Base-by-base conservation (phyloP, 2,329 filamentous ascomycete genomes). In the Lecanicillium sp. region DNA sequence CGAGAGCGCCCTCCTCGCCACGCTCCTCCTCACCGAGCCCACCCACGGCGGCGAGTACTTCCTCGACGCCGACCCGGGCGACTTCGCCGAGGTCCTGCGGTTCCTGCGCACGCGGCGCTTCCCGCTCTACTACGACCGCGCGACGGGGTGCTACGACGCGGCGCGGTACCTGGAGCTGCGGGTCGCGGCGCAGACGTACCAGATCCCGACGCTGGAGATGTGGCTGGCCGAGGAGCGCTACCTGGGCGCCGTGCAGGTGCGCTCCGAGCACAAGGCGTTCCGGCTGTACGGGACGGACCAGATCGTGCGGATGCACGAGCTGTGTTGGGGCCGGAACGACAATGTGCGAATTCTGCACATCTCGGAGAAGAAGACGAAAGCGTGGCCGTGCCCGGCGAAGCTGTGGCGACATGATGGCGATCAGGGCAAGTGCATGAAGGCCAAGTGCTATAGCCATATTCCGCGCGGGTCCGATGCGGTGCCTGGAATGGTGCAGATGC, bases 1-100 rank as follows among this genome's bases (percentile, higher is more conserved):
- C 35, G 46, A 49, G 20, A 52, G 45, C 39, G 24, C 35, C 15
- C 54, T 56, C 40, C 54, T 55, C 45, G 15, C 46, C 3, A 35
- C 47, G 20, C 50, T 56, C 12, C 52, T 49, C 7, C 37, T 40
- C 44, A 38, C 35, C 4, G 44, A 46, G 11, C 29, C 48, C 1
- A 48, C 32, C 2, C 47, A 51, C 4, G 56, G 65, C 17, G 49
- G 50, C 15, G 42, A 61, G 12, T 67, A 65, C 55, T 68, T 68
- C 53, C 49, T 71, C 29, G 67, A 70, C 51, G 60, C 61, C 0
- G 67, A 70, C 46, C 58, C 62, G 0, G 56, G 57, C 3, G 45
- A 66, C 5, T 70, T 71, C 52, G 51, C 54, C 12, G 59, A 69
- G 42, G 55, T 69, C 44, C 56, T 67, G 24, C 56, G 58, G 12